phyloP scores from a whole-genome alignment of 768 basidiomycete genomes.

The Ephemerocybe angulata region DNA sequence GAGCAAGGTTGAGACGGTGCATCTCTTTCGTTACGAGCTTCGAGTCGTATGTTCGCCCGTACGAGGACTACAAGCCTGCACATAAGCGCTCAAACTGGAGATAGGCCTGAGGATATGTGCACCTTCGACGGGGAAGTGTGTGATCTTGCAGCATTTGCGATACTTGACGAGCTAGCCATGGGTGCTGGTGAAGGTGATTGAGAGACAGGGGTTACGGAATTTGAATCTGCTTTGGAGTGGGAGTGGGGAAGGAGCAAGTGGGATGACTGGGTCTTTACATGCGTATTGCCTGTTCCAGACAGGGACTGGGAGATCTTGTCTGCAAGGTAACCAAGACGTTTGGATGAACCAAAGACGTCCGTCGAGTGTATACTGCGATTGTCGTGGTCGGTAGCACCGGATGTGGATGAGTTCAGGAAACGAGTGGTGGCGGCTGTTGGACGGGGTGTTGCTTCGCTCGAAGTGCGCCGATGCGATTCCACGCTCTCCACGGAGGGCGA shows the following conservation, averaged over 20 bases:
- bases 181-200: slow-evolving; percentile 19
- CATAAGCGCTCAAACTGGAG: slow-evolving; percentile 7
- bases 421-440: slow-evolving; percentile 39
- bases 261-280: slow-evolving; percentile 28
- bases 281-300: slow-evolving; percentile 28
- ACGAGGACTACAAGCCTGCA: slow-evolving; percentile 38
- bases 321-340: slow-evolving; percentile 40
- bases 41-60: slow-evolving; percentile 73
- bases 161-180: slow-evolving; percentile 35
- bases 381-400: slow-evolving; percentile 26
- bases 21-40: slow-evolving; percentile 82
- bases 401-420: slow-evolving; percentile 26
- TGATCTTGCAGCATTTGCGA: slow-evolving; percentile 31
- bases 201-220: slow-evolving; percentile 20
- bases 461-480: slow-evolving; percentile 39
- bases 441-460: slow-evolving; percentile 48
- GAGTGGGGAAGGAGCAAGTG: slow-evolving; percentile 32
- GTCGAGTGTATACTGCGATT: slow-evolving; percentile 21
- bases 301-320: slow-evolving; percentile 41
- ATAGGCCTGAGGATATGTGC: background rate
- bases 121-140: slow-evolving; percentile 51
- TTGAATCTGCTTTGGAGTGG: slow-evolving; percentile 36
- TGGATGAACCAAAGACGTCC: slow-evolving; percentile 31
- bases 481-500: slow-evolving; percentile 29
- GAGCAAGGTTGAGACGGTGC: slow-evolving; percentile 68